A percentile compares a stretch with the other conserved stretches of the same genome.
phyloP scores from a whole-genome alignment of 768 basidiomycete genomes.

The Clitopilus hobsonii region DNA sequence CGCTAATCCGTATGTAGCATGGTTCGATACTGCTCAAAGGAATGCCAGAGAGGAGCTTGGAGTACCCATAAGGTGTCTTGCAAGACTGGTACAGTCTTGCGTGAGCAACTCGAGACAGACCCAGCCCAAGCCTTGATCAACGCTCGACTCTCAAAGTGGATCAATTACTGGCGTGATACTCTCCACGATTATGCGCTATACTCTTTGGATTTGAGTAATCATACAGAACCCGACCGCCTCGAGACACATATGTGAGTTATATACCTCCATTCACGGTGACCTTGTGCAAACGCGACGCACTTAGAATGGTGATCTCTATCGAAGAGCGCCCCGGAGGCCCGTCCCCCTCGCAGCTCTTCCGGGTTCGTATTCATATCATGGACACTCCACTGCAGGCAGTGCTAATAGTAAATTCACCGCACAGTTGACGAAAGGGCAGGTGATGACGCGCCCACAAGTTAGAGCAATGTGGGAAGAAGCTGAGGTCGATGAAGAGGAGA shows the following conservation, averaged over 20 bases:
- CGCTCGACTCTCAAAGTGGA: background rate
- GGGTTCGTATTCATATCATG: constrained; percentile 1
- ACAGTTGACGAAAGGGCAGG: constrained; percentile 2
- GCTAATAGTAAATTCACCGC: too few relatives aligned
- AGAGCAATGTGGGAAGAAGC: constrained; percentile 3
- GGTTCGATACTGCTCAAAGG: constrained; percentile 10
- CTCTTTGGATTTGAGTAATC: background rate
- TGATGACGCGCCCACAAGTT: constrained; percentile 7
- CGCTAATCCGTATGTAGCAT: background rate
- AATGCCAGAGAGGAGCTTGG: constrained; percentile 10
- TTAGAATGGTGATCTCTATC: constrained; percentile 5
- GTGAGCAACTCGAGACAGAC: constrained; percentile 5
- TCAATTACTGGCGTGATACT: background rate
- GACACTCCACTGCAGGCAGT: too few relatives aligned
- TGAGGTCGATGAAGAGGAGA: background rate
- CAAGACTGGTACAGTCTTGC: constrained; percentile 5
- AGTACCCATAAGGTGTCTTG: constrained; percentile 4
- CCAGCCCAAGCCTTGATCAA: background rate
- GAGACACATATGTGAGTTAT: constrained; percentile 5
- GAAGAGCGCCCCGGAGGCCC: background rate
- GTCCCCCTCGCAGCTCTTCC: constrained; percentile 4
- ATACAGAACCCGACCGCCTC: background rate
- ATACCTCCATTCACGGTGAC: background rate
- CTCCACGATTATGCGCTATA: background rate
- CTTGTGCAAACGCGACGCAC: too few relatives aligned